Conservation (phyloP, 108 stramenopile genomes). For the Skeletonema tropicum region DNA sequence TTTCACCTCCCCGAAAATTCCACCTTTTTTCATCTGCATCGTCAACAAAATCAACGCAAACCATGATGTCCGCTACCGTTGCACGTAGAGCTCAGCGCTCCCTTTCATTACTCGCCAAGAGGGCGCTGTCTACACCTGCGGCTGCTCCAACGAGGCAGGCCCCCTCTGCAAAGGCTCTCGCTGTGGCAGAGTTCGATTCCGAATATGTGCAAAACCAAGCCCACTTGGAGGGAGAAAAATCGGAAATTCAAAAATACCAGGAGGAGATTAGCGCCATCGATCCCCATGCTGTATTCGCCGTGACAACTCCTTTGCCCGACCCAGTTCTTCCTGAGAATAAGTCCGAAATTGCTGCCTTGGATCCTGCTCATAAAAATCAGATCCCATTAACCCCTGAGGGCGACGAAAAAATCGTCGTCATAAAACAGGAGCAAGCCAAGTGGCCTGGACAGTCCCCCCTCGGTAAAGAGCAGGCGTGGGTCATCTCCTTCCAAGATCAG, state of each 20-base stretch:
- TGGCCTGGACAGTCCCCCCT: constrained; percentile 63
- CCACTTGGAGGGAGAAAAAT: constrained; percentile 38
- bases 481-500: constrained; percentile 79
- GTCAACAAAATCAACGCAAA: not conserved
- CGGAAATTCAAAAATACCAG: constrained; percentile 40
- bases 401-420: constrained; percentile 66
- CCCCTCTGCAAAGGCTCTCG: constrained; percentile 40
- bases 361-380: constrained; percentile 63
- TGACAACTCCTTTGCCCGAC: constrained; percentile 50
- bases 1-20: not conserved
- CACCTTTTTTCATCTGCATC: not conserved
- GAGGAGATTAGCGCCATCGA: constrained; percentile 41
- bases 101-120: constrained; percentile 19
- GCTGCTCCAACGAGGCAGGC: constrained; percentile 16
- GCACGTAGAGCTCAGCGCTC: constrained; percentile 47
- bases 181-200: constrained; percentile 42
- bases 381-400: constrained; percentile 64
- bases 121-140: constrained; percentile 37
- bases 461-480: constrained; percentile 67
- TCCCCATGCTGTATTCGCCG: constrained; percentile 46
- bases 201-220: constrained; percentile 31
- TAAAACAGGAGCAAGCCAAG: constrained; percentile 69
- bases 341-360: constrained; percentile 75
- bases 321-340: constrained; percentile 77
- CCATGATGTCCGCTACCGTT: constrained; percentile 32